Evolutionary conservation across 2,329 filamentous ascomycete species (phyloP).

Genomic region (Fusarium oligoseptatum): DNA sequence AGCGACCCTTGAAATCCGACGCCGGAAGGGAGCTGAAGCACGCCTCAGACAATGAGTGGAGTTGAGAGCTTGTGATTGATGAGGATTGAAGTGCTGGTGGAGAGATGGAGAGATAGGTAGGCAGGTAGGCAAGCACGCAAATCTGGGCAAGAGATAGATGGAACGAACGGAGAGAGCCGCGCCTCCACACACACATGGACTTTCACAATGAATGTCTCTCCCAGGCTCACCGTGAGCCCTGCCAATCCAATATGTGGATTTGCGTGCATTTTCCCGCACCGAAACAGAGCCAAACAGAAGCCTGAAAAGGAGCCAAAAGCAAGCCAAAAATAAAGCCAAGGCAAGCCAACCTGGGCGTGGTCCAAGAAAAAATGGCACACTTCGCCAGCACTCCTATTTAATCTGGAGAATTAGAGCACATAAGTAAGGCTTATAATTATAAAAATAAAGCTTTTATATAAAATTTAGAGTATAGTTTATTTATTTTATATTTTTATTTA

Average conservation of each 20-base stretch:
- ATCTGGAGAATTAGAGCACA: no score
- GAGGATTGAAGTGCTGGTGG: neutral
- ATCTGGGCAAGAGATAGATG: neutral
- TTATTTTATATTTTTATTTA: no score
- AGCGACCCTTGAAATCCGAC: neutral
- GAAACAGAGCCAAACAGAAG: constrained; percentile 4
- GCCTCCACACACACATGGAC: neutral
- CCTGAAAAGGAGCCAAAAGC: neutral
- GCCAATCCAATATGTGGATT: neutral
- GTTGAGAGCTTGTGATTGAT: neutral
- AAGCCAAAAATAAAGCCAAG: constrained; percentile 13
- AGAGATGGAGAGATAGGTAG: neutral
- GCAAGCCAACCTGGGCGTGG: neutral
- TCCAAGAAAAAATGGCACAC: no score
- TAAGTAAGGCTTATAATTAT: no score
- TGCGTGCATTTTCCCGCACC: constrained; percentile 6
- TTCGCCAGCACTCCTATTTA: no score
- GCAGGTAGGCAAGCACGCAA: neutral
- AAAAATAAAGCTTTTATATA: no score
- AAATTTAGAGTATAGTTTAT: no score
- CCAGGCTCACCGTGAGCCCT: neutral
- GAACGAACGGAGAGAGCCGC: neutral
- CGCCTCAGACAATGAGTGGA: neutral
- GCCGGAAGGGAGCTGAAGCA: neutral
- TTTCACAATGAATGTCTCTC: neutral